These are phyloP conservation scores for Circinella umbellata DNA, from an alignment of 371 early-diverging fungal species.

Conservation along the genomic window DNA sequence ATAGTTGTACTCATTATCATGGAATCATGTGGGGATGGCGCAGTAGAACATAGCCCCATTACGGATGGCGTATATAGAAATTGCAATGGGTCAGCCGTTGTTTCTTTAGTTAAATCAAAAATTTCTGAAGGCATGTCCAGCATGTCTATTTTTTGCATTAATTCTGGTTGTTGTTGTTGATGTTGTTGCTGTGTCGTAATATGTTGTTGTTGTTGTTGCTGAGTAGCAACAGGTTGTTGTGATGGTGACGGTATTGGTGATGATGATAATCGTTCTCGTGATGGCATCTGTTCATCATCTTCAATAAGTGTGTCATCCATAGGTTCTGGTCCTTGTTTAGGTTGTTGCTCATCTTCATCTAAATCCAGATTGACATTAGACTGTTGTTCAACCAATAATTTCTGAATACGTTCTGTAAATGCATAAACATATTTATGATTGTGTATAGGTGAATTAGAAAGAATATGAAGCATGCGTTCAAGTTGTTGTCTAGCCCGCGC, in stretches of 20 bases:
- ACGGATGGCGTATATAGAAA: constrained; percentile 4
- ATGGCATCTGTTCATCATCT: background rate
- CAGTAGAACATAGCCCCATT: background rate
- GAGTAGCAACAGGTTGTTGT: background rate
- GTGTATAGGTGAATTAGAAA: constrained; percentile 25
- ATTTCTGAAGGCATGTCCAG: constrained; percentile 5
- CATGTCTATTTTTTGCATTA: constrained; percentile 1
- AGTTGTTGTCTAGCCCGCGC: constrained; percentile 21
- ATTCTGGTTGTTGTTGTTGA: background rate
- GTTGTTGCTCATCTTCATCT: constrained; percentile 15
- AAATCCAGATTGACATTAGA: constrained; percentile 14
- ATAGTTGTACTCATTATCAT: background rate
- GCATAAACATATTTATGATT: constrained; percentile 32
- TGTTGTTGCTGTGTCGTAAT: background rate
- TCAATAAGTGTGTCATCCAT: background rate
- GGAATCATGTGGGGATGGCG: background rate
- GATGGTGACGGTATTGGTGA: background rate
- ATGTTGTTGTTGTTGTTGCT: background rate
- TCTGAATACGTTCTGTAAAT: constrained; percentile 23
- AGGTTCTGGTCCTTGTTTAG: background rate
- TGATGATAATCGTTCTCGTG: too few relatives aligned
- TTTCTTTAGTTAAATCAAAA: constrained; percentile 6
- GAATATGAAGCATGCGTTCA: constrained; percentile 18
- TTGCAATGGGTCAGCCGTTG: background rate
- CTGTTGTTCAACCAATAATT: constrained; percentile 17